A percentile compares a stretch with the other conserved stretches of the same genome.
Conservation (phyloP, 768 basidiomycete genomes). For the Suillus americanus region DNA sequence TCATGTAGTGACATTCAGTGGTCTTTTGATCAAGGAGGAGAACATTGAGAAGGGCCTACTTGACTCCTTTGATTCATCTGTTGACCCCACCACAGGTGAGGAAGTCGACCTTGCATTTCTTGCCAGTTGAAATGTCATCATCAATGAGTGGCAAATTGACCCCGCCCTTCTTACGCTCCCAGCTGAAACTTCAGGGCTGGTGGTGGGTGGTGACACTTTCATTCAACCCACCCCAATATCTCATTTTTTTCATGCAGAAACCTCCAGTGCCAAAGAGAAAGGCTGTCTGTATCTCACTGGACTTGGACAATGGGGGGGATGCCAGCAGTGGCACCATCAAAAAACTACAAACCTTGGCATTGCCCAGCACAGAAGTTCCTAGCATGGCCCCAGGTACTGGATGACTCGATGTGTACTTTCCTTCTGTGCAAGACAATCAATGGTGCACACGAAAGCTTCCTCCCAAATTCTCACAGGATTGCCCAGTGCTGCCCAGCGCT, state of each 20-base stretch:
- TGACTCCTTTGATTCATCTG: background rate
- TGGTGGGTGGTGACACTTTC: background rate
- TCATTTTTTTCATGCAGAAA: background rate
- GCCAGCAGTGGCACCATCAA: too few relatives aligned
- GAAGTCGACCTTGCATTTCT: background rate
- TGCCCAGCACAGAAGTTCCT: too few relatives aligned
- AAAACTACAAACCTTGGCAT: too few relatives aligned
- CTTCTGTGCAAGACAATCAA: too few relatives aligned
- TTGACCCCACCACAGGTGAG: background rate
- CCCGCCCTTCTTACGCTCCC: background rate
- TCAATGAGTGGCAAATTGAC: conserved; percentile 7
- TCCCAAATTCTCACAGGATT: too few relatives aligned
- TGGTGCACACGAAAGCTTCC: too few relatives aligned
- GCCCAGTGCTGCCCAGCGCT: too few relatives aligned
- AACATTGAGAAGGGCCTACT: background rate
- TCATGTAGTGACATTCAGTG: background rate
- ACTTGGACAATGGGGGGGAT: too few relatives aligned
- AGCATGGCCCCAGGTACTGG: too few relatives aligned
- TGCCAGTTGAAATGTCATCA: background rate
- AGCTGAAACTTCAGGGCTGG: background rate
- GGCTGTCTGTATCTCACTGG: too few relatives aligned
- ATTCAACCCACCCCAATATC: background rate
- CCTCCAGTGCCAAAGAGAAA: too few relatives aligned
- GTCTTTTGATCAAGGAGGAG: conserved; percentile 5
- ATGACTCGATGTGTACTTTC: too few relatives aligned